Conservation (phyloP, 2,329 filamentous ascomycete genomes). For the Fusarium hainanense region DNA sequence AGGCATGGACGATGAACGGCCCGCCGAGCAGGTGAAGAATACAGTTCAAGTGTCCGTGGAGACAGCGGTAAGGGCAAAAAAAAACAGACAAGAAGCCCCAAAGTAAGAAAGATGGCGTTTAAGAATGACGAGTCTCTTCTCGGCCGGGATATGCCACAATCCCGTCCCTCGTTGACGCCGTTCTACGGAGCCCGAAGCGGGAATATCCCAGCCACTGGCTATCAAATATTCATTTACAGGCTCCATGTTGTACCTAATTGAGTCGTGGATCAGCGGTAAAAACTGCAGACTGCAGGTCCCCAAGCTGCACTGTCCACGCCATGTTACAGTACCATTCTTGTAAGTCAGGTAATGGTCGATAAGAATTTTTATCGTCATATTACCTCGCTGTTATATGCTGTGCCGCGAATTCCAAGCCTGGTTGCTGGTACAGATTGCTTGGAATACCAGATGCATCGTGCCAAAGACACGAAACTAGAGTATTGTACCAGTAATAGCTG, state of each 20-base stretch:
- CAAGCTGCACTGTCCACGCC: background rate
- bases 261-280: constrained; percentile 21
- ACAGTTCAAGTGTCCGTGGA: constrained; percentile 6
- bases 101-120: constrained; percentile 33
- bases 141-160: constrained; percentile 24
- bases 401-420: constrained; percentile 11
- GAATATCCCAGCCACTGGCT: constrained; percentile 35
- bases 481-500: constrained; percentile 33
- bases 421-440: constrained; percentile 5
- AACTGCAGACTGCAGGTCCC: constrained; percentile 33
- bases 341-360: constrained; percentile 2
- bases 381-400: constrained; percentile 1
- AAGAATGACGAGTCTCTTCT: constrained; percentile 33
- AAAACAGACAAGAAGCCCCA: constrained; percentile 6
- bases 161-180: constrained; percentile 14
- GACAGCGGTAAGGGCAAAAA: constrained; percentile 8
- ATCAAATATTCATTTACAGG: constrained; percentile 18
- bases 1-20: constrained; percentile 9
- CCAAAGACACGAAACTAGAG: constrained; percentile 6
- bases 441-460: constrained; percentile 10
- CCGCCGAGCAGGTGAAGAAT: background rate
- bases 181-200: constrained; percentile 28
- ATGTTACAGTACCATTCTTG: constrained; percentile 2
- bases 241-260: constrained; percentile 1
- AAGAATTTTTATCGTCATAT: constrained; percentile 9